Percentiles rank a stretch among this genome's conserved stretches.
These are phyloP conservation scores for Antitrichia curtipendula DNA, from an alignment of 225 moss, liverwort and hornwort species.

Conservation along the genomic window DNA sequence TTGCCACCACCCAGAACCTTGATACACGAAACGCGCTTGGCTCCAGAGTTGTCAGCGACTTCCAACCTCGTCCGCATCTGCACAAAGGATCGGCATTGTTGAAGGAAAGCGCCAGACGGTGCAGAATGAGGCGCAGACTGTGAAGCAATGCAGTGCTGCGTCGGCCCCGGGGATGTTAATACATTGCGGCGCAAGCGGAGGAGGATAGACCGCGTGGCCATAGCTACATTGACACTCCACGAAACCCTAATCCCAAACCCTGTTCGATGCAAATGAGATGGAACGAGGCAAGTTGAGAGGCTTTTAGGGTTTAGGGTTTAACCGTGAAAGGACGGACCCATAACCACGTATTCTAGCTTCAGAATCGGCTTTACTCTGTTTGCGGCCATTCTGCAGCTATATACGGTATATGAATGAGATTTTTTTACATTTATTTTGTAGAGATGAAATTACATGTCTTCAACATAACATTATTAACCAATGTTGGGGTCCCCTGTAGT, in stretches of 20 bases:
- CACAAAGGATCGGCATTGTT: conserved; percentile 45
- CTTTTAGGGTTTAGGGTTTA: neutral
- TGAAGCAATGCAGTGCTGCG: neutral
- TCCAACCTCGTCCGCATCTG: conserved; percentile 85
- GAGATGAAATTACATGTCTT: neutral
- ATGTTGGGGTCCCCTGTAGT: rapidly evolving
- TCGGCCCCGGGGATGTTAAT: neutral
- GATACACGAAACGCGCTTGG: conserved; percentile 77
- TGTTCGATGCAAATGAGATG: neutral
- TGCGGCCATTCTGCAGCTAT: too few relatives aligned
- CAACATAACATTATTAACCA: neutral
- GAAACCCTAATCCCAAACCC: neutral
- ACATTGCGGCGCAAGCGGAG: neutral
- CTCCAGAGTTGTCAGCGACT: conserved; percentile 91
- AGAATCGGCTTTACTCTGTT: neutral
- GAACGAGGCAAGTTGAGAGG: too few relatives aligned
- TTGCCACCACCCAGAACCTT: conserved; percentile 26
- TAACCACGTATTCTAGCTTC: neutral
- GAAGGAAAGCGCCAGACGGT: neutral
- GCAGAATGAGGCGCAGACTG: neutral
- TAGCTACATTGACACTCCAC: neutral
- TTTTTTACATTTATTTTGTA: neutral
- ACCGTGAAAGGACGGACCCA: neutral
- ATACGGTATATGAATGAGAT: too few relatives aligned
- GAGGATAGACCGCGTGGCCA: conserved; percentile 6